Conservation (phyloP, 768 basidiomycete genomes). For the Pisolithus albus region DNA sequence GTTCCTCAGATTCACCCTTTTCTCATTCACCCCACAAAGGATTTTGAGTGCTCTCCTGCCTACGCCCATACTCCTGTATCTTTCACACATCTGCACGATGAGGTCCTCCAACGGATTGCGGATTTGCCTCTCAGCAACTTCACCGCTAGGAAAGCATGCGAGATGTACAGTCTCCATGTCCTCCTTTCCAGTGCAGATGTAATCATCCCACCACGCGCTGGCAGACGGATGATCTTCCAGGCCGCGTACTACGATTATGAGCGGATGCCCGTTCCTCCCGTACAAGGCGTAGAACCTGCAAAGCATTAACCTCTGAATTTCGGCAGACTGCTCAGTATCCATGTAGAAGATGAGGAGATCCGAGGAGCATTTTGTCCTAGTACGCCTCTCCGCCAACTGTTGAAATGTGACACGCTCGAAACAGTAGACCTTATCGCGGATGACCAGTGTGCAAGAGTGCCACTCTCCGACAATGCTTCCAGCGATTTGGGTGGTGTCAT, state of each 20-base stretch:
- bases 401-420: slow-evolving; percentile 4
- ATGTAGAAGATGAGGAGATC: slow-evolving; percentile 4
- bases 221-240: slow-evolving; percentile 3
- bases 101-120: not conserved
- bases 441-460: not conserved
- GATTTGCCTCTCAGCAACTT: not conserved
- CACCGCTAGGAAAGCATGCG: not conserved
- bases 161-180: not conserved
- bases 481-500: slow-evolving; percentile 1
- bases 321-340: not conserved
- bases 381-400: not conserved
- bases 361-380: not conserved
- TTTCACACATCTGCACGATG: not conserved
- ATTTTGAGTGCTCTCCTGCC: not conserved
- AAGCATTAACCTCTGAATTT: not conserved
- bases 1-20: not conserved
- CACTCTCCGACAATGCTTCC: not conserved
- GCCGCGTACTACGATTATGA: slow-evolving; percentile 3
- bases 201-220: slow-evolving; percentile 4
- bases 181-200: not conserved
- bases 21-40: not conserved
- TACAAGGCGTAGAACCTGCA: slow-evolving; percentile 2
- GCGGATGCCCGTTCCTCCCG: not conserved
- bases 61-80: not conserved
- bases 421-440: slow-evolving; percentile 2